Base-by-base conservation (phyloP, 2,329 filamentous ascomycete species). In the Colletotrichum filicis region DNA sequence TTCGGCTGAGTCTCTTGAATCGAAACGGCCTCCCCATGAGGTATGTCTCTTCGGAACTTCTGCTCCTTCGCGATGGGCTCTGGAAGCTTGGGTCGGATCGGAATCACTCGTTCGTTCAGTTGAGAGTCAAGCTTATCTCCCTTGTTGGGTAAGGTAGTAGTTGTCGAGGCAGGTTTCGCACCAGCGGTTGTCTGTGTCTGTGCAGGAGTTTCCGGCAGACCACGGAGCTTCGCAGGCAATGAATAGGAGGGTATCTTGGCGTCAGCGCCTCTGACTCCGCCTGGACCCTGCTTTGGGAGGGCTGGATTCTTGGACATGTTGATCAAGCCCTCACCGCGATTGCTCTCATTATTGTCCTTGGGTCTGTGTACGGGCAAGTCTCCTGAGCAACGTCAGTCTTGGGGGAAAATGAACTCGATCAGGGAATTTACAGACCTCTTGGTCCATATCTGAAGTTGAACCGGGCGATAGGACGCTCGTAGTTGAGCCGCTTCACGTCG, bases 361-460 rank as follows among this genome's bases (percentile, higher is more conserved):
- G 35, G 35, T 8, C 16, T 19, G 11, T 19, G 14, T 12, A 11
- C n/a, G 12, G 32, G 16, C 35, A 19, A 37, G 26, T 35, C 6
- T 8, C 35, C 58, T 60, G 7, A 26, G 8, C 2, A 12, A 30
- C 5, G 8, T 61, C 16, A 49, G 59, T n/a, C 42, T 9, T 7
- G 19, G 52, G 12, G 12, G 19, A 19, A 49, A 4, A 30, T 28
- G 4, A 49, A n/a, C 22, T 22, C 7, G 22, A 53, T 14, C 2
- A 9, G 14, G 19, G 4, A 24, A 1, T 3, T 14, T 12, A 2
- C 28, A 9, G 22, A 56, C 62, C 28, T 56, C 19, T 11, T 19
- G 62, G 32, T 22, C 49, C 24, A n/a, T 65, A 56, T 14, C 32
- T 37, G 62, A 56, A 65, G 7, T 55, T 14, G 19, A 65, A 56